Percentiles rank a stretch among this genome's conserved stretches.
phyloP scores from a whole-genome alignment of 305 asterid species.

The Fraxinus dipetala region DNA sequence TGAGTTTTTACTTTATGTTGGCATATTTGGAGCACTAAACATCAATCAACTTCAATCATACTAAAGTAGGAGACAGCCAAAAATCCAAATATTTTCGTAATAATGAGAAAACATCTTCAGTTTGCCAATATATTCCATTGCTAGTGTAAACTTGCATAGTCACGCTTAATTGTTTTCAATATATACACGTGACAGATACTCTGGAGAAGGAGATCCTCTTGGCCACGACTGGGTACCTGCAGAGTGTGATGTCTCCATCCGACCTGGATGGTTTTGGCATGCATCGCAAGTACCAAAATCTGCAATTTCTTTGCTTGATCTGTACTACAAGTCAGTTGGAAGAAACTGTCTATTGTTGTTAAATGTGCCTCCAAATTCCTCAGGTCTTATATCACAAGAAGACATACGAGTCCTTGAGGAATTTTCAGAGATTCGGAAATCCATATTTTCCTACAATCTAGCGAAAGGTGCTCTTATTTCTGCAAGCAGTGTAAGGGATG shows the following conservation, averaged over 20 bases:
- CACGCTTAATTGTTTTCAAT: not conserved
- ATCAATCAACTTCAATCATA: not conserved
- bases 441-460: slow-evolving; percentile 61
- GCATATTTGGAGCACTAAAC: not conserved
- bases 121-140: not conserved
- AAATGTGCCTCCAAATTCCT: slow-evolving; percentile 89
- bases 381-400: slow-evolving; percentile 80
- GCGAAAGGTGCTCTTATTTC: slow-evolving; percentile 52
- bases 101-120: not conserved
- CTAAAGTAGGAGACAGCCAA: not conserved
- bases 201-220: slow-evolving; percentile 64
- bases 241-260: slow-evolving; percentile 85
- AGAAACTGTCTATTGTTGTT: slow-evolving; percentile 76
- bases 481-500: slow-evolving; percentile 72
- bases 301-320: slow-evolving; percentile 71
- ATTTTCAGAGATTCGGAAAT: slow-evolving; percentile 51
- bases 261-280: slow-evolving; percentile 98
- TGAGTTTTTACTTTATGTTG: not conserved
- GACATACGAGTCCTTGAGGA: slow-evolving; percentile 74
- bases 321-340: slow-evolving; percentile 84
- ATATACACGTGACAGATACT: slow-evolving; percentile 42
- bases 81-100: not conserved
- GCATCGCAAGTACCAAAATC: slow-evolving; percentile 73
- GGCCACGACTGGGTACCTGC: slow-evolving; percentile 95
- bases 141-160: not conserved